Evolutionary conservation across 768 basidiomycete genomes (phyloP).

Genomic region (Galerina sulciceps): DNA sequence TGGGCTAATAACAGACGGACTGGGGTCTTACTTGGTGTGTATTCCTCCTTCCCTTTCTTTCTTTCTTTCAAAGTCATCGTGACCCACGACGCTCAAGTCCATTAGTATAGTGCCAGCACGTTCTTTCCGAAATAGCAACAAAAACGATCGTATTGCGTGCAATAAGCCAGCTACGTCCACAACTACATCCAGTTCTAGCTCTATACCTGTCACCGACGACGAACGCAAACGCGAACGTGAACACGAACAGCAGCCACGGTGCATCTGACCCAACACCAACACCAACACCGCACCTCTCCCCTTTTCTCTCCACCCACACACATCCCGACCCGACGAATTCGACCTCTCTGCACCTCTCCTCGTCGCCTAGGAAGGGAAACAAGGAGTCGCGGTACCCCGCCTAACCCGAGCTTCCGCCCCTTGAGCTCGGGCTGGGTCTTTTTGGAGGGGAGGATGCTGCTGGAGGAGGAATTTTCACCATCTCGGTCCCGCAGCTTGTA

Average conservation of each 20-base stretch:
- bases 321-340: constrained; percentile 28
- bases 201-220: no score
- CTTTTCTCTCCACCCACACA: constrained; percentile 26
- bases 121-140: constrained; percentile 8
- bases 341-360: not conserved
- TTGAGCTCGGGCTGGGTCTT: no score
- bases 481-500: constrained; percentile 15
- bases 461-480: no score
- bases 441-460: no score
- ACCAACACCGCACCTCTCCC: constrained; percentile 1
- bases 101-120: constrained; percentile 15
- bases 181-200: not conserved
- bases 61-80: not conserved
- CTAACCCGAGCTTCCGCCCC: no score
- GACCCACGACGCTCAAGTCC: not conserved
- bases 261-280: not conserved
- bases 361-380: no score
- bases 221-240: no score
- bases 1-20: constrained; percentile 1
- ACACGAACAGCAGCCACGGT: not conserved
- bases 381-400: no score
- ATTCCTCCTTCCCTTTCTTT: constrained; percentile 2
- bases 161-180: not conserved
- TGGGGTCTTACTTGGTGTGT: not conserved
- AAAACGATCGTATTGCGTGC: constrained; percentile 1